Base-by-base conservation (phyloP, 2,329 filamentous ascomycete species). In the Botrytis byssoidea region DNA sequence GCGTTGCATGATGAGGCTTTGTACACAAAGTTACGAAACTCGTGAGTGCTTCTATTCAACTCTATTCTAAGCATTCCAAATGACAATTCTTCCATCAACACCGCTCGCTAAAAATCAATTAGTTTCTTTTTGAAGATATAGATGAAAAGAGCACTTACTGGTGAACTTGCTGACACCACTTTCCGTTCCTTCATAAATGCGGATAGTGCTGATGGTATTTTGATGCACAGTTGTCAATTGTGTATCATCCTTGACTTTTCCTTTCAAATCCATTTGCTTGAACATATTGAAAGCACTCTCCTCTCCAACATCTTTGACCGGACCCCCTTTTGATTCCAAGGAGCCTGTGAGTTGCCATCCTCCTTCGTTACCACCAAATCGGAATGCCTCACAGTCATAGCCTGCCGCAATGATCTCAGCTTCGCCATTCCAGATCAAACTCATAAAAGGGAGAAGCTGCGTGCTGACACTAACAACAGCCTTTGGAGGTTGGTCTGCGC, bases 251-350 rank as follows among this genome's bases (percentile, higher is more conserved):
- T 93, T 93, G 73, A 87, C 86, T 84, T 97, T 97, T 76, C 96
- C 96, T 87, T 96, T 97, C 77, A 99, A 87, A 83, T 99, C 96
- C 96, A 99, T 98, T 85, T 98, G 95, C 80, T 91, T 90, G 85
- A 99, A 99, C 94, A 98, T 97, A 84, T 98, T 97, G 82, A 98
- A 86, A 37, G 96, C 96, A 77, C 93, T 96, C 83, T 98, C 96
- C 83, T 98, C 96, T 46, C 92, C 88, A 72, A 89, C 88, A 74
- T 88, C 90, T 3, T 83, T 85, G 60, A 75, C 57, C 65, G 80
- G 73, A 72, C 78, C 72, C 67, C 80, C 75, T 76, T 88, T 86
- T 84, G 95, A 94, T 84, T 98, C 95, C 75, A 98, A 85, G 6
- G 93, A 92, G 46, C 94, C 95, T 51, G 88, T 89, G 55, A 98